Percentiles rank a stretch among this genome's conserved stretches.
These are phyloP conservation scores for Penicillium sumatraense DNA, from an alignment of 2,329 filamentous ascomycete species.

Conservation along the genomic window DNA sequence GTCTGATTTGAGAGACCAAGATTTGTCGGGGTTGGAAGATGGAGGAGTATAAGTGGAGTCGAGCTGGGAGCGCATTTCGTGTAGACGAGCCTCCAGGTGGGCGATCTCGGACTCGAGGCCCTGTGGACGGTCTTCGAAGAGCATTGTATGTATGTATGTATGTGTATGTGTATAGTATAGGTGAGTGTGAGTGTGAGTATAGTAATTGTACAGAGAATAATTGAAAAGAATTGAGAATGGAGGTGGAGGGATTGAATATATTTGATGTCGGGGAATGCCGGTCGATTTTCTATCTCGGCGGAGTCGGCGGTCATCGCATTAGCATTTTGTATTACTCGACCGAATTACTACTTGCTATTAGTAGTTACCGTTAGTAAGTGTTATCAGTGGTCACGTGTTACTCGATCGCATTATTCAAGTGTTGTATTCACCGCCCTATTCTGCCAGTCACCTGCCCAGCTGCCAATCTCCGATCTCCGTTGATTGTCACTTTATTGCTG, in stretches of 20 bases:
- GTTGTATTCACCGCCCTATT: slow-evolving; percentile 13
- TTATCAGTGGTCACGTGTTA: no score
- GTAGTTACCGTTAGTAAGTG: no score
- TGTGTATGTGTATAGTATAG: background rate
- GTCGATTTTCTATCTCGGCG: slow-evolving; percentile 28
- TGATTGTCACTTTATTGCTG: no score
- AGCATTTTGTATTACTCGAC: background rate
- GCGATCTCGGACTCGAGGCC: background rate
- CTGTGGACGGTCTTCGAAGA: slow-evolving; percentile 16
- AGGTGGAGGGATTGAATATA: slow-evolving; percentile 11
- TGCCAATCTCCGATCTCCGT: background rate
- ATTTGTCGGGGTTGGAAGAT: slow-evolving; percentile 17
- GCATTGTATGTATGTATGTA: slow-evolving; percentile 22
- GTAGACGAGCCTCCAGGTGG: slow-evolving; percentile 52
- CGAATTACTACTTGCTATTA: no score
- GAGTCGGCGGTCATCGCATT: background rate
- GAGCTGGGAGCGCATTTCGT: slow-evolving; percentile 50
- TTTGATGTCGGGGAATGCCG: slow-evolving; percentile 19
- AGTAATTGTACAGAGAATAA: background rate
- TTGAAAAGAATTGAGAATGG: background rate
- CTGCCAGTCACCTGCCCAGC: slow-evolving; percentile 13
- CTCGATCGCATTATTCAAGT: slow-evolving; percentile 17
- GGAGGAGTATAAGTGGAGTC: slow-evolving; percentile 28
- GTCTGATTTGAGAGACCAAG: slow-evolving; percentile 13
- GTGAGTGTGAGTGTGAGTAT: slow-evolving; percentile 10